phyloP scores from a whole-genome alignment of 106 monocot genomes.

The Dioscorea zingiberensis region DNA sequence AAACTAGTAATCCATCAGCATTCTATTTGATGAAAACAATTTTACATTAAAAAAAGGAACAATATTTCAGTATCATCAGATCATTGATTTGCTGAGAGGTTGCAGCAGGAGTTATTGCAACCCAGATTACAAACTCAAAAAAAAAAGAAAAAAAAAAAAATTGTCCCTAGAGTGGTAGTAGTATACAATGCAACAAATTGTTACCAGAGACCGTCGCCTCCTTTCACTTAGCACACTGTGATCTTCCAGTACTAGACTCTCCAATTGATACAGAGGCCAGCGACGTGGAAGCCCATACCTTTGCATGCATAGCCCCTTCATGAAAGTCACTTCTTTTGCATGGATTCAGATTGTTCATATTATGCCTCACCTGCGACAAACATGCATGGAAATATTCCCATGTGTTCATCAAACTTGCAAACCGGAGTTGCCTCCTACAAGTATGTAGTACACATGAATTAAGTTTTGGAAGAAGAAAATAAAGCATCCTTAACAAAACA shows the following conservation, averaged over 20 bases:
- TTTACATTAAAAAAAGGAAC: too few relatives aligned
- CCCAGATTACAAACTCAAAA: too few relatives aligned
- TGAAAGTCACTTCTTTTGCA: conserved; percentile 53
- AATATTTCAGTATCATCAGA: too few relatives aligned
- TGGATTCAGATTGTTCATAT: conserved; percentile 30
- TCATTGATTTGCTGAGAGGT: too few relatives aligned
- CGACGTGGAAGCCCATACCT: conserved; percentile 70
- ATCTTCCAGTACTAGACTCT: conserved; percentile 50
- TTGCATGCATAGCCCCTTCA: conserved; percentile 66
- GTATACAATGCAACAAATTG: too few relatives aligned
- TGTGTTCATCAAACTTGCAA: conserved; percentile 27
- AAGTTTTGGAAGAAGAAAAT: conserved; percentile 48
- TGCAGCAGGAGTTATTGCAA: too few relatives aligned
- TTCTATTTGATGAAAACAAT: too few relatives aligned
- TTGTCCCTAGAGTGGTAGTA: too few relatives aligned
- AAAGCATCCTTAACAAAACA: conserved; percentile 45
- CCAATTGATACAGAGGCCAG: conserved; percentile 67
- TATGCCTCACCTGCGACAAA: conserved; percentile 33
- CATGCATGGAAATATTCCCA: conserved; percentile 32
- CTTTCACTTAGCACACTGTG: conserved; percentile 14
- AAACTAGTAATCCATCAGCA: too few relatives aligned
- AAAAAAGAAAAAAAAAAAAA: too few relatives aligned
- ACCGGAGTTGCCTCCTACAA: conserved; percentile 47
- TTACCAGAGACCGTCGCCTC: conserved; percentile 14
- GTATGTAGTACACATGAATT: conserved; percentile 22